phyloP scores from a whole-genome alignment of 768 basidiomycete species.

The Tylopilus rubrobrunneus region DNA sequence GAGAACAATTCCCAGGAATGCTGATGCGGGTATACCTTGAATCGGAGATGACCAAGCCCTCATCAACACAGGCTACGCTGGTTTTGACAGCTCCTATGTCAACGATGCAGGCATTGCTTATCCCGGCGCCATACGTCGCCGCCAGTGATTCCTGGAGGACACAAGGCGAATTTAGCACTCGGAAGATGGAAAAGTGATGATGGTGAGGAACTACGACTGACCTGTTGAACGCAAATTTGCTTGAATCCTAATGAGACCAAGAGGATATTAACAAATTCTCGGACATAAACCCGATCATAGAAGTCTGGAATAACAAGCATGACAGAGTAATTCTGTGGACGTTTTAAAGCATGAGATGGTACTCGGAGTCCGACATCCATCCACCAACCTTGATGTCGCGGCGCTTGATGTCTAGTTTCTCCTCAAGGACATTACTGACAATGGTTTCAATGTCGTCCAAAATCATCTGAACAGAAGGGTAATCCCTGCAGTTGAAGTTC shows the following conservation, averaged over 20 bases:
- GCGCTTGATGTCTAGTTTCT: constrained; percentile 51
- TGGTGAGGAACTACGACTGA: constrained; percentile 19
- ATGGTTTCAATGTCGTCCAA: constrained; percentile 78
- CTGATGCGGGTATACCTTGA: constrained; percentile 57
- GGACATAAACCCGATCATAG: constrained; percentile 80
- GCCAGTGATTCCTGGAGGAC: constrained; percentile 76
- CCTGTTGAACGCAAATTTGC: constrained; percentile 90
- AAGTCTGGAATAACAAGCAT: constrained; percentile 91
- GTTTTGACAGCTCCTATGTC: constrained; percentile 87
- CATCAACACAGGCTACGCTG: constrained; percentile 90
- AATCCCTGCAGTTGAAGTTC: constrained; percentile 80
- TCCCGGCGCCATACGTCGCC: constrained; percentile 92
- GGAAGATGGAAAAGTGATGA: background rate
- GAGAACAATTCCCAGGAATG: constrained; percentile 1
- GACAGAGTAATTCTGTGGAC: constrained; percentile 72
- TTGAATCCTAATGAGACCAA: constrained; percentile 85
- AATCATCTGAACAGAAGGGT: constrained; percentile 62
- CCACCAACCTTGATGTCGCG: constrained; percentile 57
- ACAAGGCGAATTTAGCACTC: background rate
- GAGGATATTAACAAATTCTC: constrained; percentile 70
- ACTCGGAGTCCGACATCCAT: background rate
- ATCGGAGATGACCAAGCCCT: constrained; percentile 83
- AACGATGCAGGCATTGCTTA: constrained; percentile 93
- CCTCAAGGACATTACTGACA: constrained; percentile 55
- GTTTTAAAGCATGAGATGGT: background rate